phyloP scores from a whole-genome alignment of 2,329 filamentous ascomycete genomes.

The Purpureocillium takamizusanense region DNA sequence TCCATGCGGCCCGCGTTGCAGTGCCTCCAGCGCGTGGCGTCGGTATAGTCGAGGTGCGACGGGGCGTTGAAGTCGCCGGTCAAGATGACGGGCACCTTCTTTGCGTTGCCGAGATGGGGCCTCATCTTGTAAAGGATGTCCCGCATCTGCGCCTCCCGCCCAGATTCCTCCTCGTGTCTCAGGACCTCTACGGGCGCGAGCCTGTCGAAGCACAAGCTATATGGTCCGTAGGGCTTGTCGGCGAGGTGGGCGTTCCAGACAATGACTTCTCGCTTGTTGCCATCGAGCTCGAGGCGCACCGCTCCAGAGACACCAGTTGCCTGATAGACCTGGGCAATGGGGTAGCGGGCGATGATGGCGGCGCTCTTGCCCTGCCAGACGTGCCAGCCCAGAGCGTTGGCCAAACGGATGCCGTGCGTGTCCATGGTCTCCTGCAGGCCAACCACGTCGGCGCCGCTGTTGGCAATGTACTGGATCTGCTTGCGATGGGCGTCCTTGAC shows the following conservation, averaged over 20 bases:
- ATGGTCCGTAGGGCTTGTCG: conserved; percentile 30
- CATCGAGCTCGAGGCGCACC: conserved; percentile 25
- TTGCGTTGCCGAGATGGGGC: conserved; percentile 17
- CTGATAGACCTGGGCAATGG: conserved; percentile 20
- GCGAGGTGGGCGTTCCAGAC: conserved; percentile 28
- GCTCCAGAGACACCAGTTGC: conserved; percentile 18
- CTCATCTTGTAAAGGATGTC: conserved; percentile 24
- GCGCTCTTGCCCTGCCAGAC: conserved; percentile 22
- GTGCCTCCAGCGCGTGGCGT: conserved; percentile 21
- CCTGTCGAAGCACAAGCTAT: conserved; percentile 31
- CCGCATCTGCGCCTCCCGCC: conserved; percentile 27
- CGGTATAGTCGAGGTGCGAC: conserved; percentile 32
- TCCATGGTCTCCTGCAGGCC: conserved; percentile 26
- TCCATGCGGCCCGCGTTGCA: conserved; percentile 23
- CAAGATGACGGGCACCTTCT: conserved; percentile 24
- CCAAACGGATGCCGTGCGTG: conserved; percentile 21
- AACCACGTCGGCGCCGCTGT: conserved; percentile 23
- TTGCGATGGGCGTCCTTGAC: conserved; percentile 28
- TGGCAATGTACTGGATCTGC: conserved; percentile 25
- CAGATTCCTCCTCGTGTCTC: conserved; percentile 22
- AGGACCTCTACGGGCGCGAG: conserved; percentile 23
- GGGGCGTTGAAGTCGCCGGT: conserved; percentile 34
- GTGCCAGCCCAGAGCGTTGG: conserved; percentile 29
- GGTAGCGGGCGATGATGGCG: conserved; percentile 28
- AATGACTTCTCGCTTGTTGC: conserved; percentile 18